Evolutionary conservation across 805 yeast genomes (phyloP).

Genomic region (Candida parachauliodes): DNA sequence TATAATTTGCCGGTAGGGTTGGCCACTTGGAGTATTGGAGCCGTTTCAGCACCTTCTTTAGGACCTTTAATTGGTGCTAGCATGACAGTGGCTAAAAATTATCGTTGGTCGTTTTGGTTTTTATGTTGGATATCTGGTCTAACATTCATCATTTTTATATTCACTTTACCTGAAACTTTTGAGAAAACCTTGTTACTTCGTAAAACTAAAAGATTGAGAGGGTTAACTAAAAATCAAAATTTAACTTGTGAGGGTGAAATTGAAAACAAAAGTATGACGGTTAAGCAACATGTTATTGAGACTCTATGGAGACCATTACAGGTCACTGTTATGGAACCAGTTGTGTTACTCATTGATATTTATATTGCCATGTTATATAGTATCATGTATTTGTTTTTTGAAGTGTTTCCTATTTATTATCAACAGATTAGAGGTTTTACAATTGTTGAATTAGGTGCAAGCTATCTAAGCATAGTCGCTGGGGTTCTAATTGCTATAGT

Average conservation of each 20-base stretch:
- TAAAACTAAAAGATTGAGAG: constrained; percentile 46
- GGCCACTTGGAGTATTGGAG: constrained; percentile 46
- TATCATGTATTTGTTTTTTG: constrained; percentile 52
- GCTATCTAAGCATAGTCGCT: constrained; percentile 46
- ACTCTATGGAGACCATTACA: constrained; percentile 48
- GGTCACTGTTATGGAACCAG: constrained; percentile 50
- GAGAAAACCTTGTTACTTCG: constrained; percentile 42
- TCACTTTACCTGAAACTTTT: constrained; percentile 48
- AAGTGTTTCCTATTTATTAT: constrained; percentile 58
- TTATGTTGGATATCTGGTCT: constrained; percentile 25
- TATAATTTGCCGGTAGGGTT: constrained; percentile 41
- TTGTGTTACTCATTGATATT: constrained; percentile 47
- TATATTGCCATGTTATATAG: constrained; percentile 54
- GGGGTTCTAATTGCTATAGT: constrained; percentile 44
- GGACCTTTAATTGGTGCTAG: constrained; percentile 59
- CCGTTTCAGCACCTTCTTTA: constrained; percentile 50
- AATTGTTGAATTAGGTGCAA: constrained; percentile 44
- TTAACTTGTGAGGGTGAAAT: constrained; percentile 40
- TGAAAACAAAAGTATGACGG: constrained; percentile 20
- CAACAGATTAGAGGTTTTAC: constrained; percentile 43
- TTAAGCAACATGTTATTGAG: constrained; percentile 20
- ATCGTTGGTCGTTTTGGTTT: constrained; percentile 53
- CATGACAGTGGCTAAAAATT: constrained; percentile 24
- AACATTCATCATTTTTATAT: constrained; percentile 21
- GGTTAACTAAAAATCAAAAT: constrained; percentile 44